A percentile compares a stretch with the other conserved stretches of the same genome.
phyloP scores from a whole-genome alignment of 768 basidiomycete species.

The Cubamyces sp. region DNA sequence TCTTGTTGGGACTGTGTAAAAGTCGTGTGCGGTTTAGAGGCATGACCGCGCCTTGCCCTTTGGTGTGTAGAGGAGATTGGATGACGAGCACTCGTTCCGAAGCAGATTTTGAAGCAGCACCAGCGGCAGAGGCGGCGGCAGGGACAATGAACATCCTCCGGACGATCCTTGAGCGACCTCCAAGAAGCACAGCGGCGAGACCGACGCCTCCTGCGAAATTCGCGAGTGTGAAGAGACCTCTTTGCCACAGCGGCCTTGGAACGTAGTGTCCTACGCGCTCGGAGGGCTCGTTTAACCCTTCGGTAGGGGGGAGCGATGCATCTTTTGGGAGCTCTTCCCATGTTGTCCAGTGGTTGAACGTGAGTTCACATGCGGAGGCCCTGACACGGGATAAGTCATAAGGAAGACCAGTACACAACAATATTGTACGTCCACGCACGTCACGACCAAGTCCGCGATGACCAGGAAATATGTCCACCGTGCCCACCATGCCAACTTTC shows the following conservation, averaged over 20 bases:
- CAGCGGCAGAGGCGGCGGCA: constrained; percentile 4
- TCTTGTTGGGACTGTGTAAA: constrained; percentile 18
- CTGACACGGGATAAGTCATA: constrained; percentile 13
- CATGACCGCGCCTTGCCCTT: constrained; percentile 25
- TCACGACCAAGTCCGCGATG: constrained; percentile 26
- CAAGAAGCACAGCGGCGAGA: constrained; percentile 28
- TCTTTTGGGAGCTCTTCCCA: constrained; percentile 22
- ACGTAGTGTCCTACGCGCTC: constrained; percentile 23
- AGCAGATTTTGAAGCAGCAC: background rate
- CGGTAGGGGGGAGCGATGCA: background rate
- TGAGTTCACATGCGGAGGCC: constrained; percentile 27
- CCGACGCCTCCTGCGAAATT: constrained; percentile 26
- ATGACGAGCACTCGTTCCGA: constrained; percentile 25
- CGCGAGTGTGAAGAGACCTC: constrained; percentile 22
- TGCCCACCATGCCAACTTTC: constrained; percentile 32
- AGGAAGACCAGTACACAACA: background rate
- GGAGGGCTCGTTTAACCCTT: background rate
- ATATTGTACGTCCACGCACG: constrained; percentile 23
- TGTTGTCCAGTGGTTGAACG: constrained; percentile 33
- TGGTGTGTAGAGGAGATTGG: constrained; percentile 26
- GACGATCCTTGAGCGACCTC: constrained; percentile 29
- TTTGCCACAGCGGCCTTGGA: constrained; percentile 31
- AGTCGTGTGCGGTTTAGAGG: constrained; percentile 24
- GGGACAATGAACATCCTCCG: constrained; percentile 31
- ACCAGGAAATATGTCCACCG: constrained; percentile 33